Percentiles rank a stretch among this genome's conserved stretches.
These are phyloP conservation scores for Podaxis sp. DNA, from an alignment of 768 basidiomycete genomes.

Conservation along the genomic window DNA sequence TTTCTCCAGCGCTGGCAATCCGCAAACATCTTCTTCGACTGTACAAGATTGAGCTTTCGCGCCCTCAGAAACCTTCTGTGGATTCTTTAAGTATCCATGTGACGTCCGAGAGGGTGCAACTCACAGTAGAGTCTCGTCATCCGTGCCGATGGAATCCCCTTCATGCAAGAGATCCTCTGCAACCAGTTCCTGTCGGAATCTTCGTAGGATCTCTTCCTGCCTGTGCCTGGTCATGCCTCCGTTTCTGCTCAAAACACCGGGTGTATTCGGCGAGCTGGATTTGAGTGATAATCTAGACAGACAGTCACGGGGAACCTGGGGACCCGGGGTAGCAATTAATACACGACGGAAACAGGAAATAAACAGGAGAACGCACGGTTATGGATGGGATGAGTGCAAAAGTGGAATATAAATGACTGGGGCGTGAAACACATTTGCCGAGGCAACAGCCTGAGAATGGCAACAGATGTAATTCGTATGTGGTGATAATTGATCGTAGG, in stretches of 20 bases:
- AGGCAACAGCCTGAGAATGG: neutral
- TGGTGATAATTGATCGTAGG: neutral
- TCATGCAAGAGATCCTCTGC: slow-evolving; percentile 54
- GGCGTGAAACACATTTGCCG: slow-evolving; percentile 3
- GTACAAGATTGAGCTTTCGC: slow-evolving; percentile 57
- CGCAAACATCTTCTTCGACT: slow-evolving; percentile 62
- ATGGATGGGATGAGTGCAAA: neutral
- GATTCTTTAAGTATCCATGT: neutral
- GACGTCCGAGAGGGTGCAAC: slow-evolving; percentile 19
- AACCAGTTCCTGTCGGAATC: slow-evolving; percentile 52
- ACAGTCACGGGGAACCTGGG: neutral
- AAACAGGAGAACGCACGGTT: neutral
- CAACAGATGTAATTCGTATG: neutral
- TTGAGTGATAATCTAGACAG: neutral
- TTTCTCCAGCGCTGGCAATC: slow-evolving; percentile 70
- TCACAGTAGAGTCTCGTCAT: slow-evolving; percentile 56
- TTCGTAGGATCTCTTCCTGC: slow-evolving; percentile 37
- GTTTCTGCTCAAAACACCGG: neutral
- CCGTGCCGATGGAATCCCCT: slow-evolving; percentile 62
- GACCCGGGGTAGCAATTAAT: slow-evolving; percentile 5
- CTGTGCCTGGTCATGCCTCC: slow-evolving; percentile 8
- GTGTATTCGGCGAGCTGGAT: neutral
- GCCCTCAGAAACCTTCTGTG: slow-evolving; percentile 75
- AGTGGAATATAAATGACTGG: neutral
- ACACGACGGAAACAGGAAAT: neutral